phyloP scores from a whole-genome alignment of 2,329 filamentous ascomycete genomes.

The Pseudonectria buxi region DNA sequence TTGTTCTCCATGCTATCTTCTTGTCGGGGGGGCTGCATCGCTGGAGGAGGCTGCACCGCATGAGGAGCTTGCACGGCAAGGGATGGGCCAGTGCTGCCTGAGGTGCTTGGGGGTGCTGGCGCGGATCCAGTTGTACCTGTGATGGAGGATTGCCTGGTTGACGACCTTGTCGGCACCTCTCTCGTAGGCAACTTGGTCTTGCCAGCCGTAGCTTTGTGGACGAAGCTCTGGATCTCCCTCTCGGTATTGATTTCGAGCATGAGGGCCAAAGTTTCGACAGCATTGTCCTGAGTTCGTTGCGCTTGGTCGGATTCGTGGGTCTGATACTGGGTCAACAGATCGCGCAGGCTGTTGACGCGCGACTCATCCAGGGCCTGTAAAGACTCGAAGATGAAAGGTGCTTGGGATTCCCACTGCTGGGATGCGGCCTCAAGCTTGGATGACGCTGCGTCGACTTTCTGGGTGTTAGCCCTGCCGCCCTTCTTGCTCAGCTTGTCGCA shows the following conservation, averaged over 20 bases:
- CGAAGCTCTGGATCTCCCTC: constrained; percentile 76
- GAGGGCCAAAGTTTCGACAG: constrained; percentile 73
- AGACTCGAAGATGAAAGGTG: constrained; percentile 89
- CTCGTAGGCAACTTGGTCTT: constrained; percentile 27
- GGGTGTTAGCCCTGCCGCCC: constrained; percentile 66
- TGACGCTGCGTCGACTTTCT: constrained; percentile 70
- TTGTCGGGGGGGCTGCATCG: constrained; percentile 10
- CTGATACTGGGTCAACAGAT: constrained; percentile 85
- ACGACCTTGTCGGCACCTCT: constrained; percentile 21
- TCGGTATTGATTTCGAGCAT: constrained; percentile 81
- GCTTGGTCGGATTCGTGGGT: constrained; percentile 88
- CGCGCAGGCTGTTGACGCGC: constrained; percentile 81
- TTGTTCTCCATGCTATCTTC: constrained; percentile 38
- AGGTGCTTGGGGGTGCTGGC: constrained; percentile 20
- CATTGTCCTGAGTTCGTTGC: constrained; percentile 64
- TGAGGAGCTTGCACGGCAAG: constrained; percentile 3
- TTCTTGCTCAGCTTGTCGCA: constrained; percentile 78
- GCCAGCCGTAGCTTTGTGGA: constrained; percentile 37
- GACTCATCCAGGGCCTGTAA: constrained; percentile 87
- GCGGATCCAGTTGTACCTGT: constrained; percentile 20
- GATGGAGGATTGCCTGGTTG: constrained; percentile 36
- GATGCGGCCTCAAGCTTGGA: constrained; percentile 69
- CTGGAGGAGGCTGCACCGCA: background rate
- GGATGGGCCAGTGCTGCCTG: constrained; percentile 2
- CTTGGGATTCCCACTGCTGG: constrained; percentile 87